Evolutionary conservation across 352 stramenopile species (phyloP).

Genomic region (Pythium rishiriense): DNA sequence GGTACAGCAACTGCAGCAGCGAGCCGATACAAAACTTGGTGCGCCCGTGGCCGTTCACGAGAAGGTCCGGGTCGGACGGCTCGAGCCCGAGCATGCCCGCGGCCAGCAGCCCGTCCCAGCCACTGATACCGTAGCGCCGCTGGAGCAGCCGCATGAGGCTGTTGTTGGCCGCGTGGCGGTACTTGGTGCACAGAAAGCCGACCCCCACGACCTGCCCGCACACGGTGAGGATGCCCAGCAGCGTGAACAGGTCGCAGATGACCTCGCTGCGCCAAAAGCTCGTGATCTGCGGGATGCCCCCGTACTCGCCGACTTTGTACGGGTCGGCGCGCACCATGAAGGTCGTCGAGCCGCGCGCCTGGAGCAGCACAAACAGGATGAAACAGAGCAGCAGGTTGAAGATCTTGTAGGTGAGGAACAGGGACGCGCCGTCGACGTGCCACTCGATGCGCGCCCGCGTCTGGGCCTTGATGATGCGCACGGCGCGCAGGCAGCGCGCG

Average conservation of each 20-base stretch:
- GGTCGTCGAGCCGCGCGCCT: constrained; percentile 31
- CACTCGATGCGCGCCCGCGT: constrained; percentile 41
- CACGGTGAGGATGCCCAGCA: constrained; percentile 37
- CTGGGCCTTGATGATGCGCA: constrained; percentile 35
- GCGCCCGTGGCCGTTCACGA: constrained; percentile 26
- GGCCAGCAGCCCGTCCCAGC: constrained; percentile 45
- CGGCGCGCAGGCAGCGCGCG: constrained; percentile 30
- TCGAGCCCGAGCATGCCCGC: constrained; percentile 50
- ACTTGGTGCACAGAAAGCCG: constrained; percentile 40
- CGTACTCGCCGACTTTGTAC: constrained; percentile 39
- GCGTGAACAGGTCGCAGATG: constrained; percentile 46
- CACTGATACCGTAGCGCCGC: constrained; percentile 44
- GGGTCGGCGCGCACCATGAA: constrained; percentile 43
- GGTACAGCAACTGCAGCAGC: constrained; percentile 51
- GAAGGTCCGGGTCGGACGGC: constrained; percentile 29
- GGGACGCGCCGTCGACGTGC: constrained; percentile 43
- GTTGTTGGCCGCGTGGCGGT: constrained; percentile 44
- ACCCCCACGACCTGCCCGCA: constrained; percentile 27
- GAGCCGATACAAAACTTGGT: constrained; percentile 43
- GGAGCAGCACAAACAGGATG: constrained; percentile 41
- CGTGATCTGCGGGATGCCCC: constrained; percentile 35
- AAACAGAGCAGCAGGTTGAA: constrained; percentile 53
- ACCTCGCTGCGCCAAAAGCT: constrained; percentile 58
- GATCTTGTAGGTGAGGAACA: constrained; percentile 65
- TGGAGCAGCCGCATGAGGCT: constrained; percentile 50